Evolutionary conservation across 2,329 filamentous ascomycete species (phyloP), one percentile per base, ranked within the genome.

Genomic region (Metarhizium rileyi): DNA sequence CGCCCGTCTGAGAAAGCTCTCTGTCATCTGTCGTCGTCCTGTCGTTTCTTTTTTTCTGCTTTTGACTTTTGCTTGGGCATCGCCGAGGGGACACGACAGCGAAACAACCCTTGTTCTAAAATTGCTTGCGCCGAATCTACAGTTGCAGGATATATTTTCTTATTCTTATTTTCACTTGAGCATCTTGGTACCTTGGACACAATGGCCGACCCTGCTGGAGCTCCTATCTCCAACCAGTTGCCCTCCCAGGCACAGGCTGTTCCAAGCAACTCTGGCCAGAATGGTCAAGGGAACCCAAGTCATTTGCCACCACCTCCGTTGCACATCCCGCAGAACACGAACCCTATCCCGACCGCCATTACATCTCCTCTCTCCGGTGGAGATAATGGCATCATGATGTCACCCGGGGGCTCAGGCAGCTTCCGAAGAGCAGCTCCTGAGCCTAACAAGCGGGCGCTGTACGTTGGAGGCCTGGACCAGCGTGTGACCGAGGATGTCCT

Each of bases 361-460:
- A 90, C 86, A 55, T 95, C 89, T 52, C 90, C 90, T 44, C 82
- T 90, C 80, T 86, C 84, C 44, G 83, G 77, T 47, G 75, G 74
- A 45, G 82, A 81, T 60, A 63, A 74, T 54, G 78, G 78, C 61
- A 69, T 73, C 55, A 80, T 95, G 65, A 84, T 93, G 77, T 96
- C 93, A 49, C 90, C 93, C 10, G 86, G 83, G 62, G 90, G 85
- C 61, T 83, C 83, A 53, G 87, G 84, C 53, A 84, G 85, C 55
- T 93, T 88, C 64, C 86, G 93, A 61, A 90, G 93, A 65, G 87
- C 90, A 53, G 93, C 93, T 47, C 93, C 93, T 50, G 93, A 98
- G 75, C 93, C 93, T 56, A 98, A 98, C 76, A 98, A 98, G 81
- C 83, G 93, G 64, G 93, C 93, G 51, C 75, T 98, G 54, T 98